These are phyloP conservation scores for Boletus reticulatus DNA, from an alignment of 768 basidiomycete species.

Conservation along the genomic window DNA sequence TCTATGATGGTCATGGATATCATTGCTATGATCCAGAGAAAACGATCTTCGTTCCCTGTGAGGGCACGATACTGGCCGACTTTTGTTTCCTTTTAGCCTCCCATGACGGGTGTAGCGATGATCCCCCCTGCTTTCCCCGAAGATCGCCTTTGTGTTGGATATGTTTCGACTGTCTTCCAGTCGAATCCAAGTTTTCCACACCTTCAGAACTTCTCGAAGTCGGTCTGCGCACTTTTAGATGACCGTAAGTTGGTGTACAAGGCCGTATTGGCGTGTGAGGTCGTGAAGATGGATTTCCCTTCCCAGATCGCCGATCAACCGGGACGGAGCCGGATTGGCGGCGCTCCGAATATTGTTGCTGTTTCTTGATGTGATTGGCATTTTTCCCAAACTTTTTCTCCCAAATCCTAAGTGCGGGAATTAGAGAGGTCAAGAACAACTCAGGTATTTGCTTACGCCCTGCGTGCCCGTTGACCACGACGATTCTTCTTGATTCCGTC, in stretches of 20 bases:
- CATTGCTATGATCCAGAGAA: slow-evolving; percentile 32
- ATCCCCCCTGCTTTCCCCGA: slow-evolving; percentile 9
- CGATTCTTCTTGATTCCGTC: slow-evolving; percentile 76
- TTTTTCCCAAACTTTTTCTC: slow-evolving; percentile 92
- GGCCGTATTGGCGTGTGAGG: not conserved
- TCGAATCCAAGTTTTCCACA: not conserved
- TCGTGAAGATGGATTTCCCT: slow-evolving; percentile 1
- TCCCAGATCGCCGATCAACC: slow-evolving; percentile 20
- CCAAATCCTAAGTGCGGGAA: slow-evolving; percentile 71
- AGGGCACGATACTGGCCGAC: slow-evolving; percentile 56
- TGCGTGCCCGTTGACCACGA: slow-evolving; percentile 89
- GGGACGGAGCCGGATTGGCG: slow-evolving; percentile 11
- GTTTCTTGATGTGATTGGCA: slow-evolving; percentile 87
- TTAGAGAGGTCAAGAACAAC: not conserved
- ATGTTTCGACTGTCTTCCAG: not conserved
- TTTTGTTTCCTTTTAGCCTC: slow-evolving; percentile 86
- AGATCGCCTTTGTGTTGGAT: not conserved
- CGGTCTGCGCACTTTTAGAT: not conserved
- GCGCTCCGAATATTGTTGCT: slow-evolving; percentile 23
- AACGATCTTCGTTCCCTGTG: slow-evolving; percentile 85
- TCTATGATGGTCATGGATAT: not conserved
- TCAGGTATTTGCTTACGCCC: slow-evolving; percentile 65
- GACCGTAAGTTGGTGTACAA: not conserved
- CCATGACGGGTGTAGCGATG: slow-evolving; percentile 90
- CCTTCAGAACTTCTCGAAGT: not conserved